Percentiles rank a stretch among this genome's conserved stretches.
These are phyloP conservation scores for Prillingera fragicola DNA, from an alignment of 1,284 basidiomycete species.

Conservation along the genomic window DNA sequence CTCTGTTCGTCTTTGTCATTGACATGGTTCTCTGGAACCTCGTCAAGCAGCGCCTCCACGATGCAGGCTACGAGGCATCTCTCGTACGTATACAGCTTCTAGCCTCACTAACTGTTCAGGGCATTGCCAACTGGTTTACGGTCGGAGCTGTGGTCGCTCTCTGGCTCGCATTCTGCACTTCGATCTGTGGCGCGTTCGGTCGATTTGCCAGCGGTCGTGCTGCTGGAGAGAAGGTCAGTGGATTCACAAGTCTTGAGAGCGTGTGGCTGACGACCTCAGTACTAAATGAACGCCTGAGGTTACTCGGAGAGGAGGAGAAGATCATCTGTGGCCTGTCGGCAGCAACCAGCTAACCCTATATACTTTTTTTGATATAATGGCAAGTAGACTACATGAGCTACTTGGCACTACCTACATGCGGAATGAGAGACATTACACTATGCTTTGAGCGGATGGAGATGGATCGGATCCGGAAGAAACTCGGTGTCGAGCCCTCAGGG, in stretches of 20 bases:
- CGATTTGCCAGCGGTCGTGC: conserved; percentile 50
- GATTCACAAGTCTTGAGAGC: background rate
- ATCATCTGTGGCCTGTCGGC: too few relatives aligned
- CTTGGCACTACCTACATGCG: too few relatives aligned
- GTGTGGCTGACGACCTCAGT: background rate
- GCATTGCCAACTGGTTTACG: conserved; percentile 55
- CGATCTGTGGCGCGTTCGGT: conserved; percentile 63
- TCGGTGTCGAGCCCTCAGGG: too few relatives aligned
- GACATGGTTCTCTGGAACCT: conserved; percentile 75
- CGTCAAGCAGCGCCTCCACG: conserved; percentile 57
- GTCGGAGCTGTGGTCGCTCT: conserved; percentile 65
- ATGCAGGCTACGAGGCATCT: conserved; percentile 49
- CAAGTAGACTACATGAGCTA: background rate
- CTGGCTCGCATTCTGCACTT: conserved; percentile 60
- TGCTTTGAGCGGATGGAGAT: too few relatives aligned
- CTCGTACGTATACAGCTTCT: too few relatives aligned
- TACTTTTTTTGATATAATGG: background rate
- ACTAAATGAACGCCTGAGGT: background rate
- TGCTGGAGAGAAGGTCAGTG: conserved; percentile 44
- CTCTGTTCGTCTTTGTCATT: conserved; percentile 64
- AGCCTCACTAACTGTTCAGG: too few relatives aligned
- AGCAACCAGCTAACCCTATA: background rate
- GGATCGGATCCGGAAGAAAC: too few relatives aligned
- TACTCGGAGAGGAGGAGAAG: too few relatives aligned
- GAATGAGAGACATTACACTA: too few relatives aligned